Percentiles rank a stretch among this genome's conserved stretches.
Evolutionary conservation across 2,329 filamentous ascomycete species (phyloP).

Genomic region (Lithohypha guttulata): DNA sequence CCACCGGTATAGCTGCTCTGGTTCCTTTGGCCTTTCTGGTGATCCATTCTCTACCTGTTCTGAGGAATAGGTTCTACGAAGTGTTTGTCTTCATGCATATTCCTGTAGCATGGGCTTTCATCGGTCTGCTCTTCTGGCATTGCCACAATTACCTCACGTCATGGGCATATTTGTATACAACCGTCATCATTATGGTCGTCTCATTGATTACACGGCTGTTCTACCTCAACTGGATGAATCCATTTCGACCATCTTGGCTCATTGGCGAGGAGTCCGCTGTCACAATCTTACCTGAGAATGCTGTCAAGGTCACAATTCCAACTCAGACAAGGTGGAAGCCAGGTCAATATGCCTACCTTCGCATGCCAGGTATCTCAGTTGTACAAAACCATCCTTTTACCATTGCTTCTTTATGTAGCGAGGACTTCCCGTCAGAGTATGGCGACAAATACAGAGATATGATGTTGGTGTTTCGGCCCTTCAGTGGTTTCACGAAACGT

Average conservation of each 20-base stretch:
- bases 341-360: constrained; percentile 87
- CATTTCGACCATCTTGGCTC: constrained; percentile 67
- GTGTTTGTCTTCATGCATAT: constrained; percentile 73
- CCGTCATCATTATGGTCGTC: constrained; percentile 63
- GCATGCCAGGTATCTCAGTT: constrained; percentile 83
- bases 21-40: constrained; percentile 76
- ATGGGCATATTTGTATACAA: constrained; percentile 80
- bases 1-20: constrained; percentile 67
- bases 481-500: constrained; percentile 76
- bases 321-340: constrained; percentile 88
- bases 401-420: constrained; percentile 81
- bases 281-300: constrained; percentile 80
- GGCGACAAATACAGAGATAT: constrained; percentile 81
- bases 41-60: constrained; percentile 67
- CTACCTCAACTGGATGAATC: constrained; percentile 82
- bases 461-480: constrained; percentile 82
- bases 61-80: constrained; percentile 73
- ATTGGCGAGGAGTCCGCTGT: constrained; percentile 87
- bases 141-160: constrained; percentile 84
- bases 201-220: constrained; percentile 67
- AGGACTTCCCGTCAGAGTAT: constrained; percentile 86
- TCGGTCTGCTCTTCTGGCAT: constrained; percentile 89
- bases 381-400: constrained; percentile 95
- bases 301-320: constrained; percentile 90
- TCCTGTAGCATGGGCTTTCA: constrained; percentile 67